A percentile compares a stretch with the other conserved stretches of the same genome.
Conservation (phyloP, 2,329 filamentous ascomycete genomes). For the Orbilia brochopaga region DNA sequence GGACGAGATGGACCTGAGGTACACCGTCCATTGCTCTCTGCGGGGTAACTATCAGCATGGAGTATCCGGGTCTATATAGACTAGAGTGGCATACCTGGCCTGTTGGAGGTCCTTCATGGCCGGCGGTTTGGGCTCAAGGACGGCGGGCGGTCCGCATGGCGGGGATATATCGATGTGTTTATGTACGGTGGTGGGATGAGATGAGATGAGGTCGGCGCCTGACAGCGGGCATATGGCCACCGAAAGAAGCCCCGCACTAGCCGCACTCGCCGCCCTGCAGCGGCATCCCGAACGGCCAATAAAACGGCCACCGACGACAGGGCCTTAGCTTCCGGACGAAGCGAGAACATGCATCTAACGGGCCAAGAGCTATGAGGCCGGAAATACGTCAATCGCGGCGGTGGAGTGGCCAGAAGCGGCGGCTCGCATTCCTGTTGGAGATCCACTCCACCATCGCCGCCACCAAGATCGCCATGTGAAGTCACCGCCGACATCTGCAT, state of each 20-base stretch:
- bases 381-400: too few species aligned
- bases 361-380: too few species aligned
- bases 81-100: constrained; percentile 22
- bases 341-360: too few species aligned
- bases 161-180: background rate
- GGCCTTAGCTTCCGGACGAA: too few species aligned
- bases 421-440: background rate
- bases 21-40: constrained; percentile 43
- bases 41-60: background rate
- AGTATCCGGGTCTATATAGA: background rate
- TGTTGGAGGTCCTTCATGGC: constrained; percentile 46
- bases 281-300: background rate
- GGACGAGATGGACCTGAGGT: constrained; percentile 44
- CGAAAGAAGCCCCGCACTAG: constrained; percentile 3
- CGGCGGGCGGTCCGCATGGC: background rate
- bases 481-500: background rate
- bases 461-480: background rate
- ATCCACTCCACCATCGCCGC: background rate
- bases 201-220: constrained; percentile 6
- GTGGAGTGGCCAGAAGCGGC: background rate
- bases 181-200: background rate
- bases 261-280: background rate
- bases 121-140: background rate
- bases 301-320: too few species aligned
- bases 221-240: constrained; percentile 6